Conservation (phyloP, 2,329 filamentous ascomycete species). For the Lachnellula occidentalis region DNA sequence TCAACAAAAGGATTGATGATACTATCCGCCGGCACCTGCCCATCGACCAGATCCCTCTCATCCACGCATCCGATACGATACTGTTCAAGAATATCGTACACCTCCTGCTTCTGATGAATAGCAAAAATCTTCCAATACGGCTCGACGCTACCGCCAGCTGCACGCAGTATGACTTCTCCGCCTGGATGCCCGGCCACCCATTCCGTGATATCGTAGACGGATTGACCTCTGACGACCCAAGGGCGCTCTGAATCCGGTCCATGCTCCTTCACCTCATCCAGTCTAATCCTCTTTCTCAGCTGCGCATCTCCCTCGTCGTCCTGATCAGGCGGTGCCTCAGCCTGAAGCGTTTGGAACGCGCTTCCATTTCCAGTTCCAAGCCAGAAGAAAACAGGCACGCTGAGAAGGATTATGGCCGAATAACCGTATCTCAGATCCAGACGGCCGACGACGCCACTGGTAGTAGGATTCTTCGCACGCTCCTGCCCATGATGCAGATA, state of each 20-base stretch:
- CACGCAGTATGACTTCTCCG: constrained; percentile 61
- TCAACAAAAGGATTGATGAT: constrained; percentile 56
- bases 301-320: background rate
- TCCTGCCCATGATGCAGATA: too few relatives aligned
- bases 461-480: too few relatives aligned
- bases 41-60: constrained; percentile 51
- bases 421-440: too few relatives aligned
- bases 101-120: constrained; percentile 61
- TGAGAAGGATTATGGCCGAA: too few relatives aligned
- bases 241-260: constrained; percentile 47
- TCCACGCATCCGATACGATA: constrained; percentile 60
- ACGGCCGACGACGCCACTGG: too few relatives aligned
- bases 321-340: background rate
- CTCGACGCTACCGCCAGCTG: constrained; percentile 59
- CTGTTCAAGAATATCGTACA: constrained; percentile 58
- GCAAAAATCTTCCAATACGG: constrained; percentile 66
- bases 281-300: constrained; percentile 19
- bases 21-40: constrained; percentile 44
- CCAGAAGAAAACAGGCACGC: background rate
- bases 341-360: background rate
- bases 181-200: constrained; percentile 62
- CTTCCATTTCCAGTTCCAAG: too few relatives aligned
- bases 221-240: constrained; percentile 59
- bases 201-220: constrained; percentile 66
- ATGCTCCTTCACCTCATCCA: constrained; percentile 48